A percentile compares a stretch with the other conserved stretches of the same genome.
phyloP scores from a whole-genome alignment of 2,329 filamentous ascomycete genomes.

The Ploettnerulaceae sp. region DNA sequence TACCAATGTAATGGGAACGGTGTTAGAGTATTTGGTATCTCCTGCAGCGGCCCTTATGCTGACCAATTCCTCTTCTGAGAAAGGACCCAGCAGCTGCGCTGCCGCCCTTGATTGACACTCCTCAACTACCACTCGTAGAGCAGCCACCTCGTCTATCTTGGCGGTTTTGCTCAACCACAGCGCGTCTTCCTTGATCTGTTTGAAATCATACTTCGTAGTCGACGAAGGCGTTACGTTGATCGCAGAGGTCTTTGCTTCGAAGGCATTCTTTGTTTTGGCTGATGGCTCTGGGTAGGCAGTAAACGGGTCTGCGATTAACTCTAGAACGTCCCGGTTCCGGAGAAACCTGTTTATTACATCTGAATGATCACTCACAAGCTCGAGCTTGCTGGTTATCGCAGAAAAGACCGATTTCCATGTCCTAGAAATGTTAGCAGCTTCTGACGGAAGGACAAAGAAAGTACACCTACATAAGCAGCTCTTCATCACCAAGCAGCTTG shows the following conservation, averaged over 20 bases:
- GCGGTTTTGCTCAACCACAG: slow-evolving; percentile 78
- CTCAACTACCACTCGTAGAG: slow-evolving; percentile 72
- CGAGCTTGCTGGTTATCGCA: slow-evolving; percentile 50
- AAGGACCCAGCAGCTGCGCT: slow-evolving; percentile 63
- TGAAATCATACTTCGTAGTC: slow-evolving; percentile 65
- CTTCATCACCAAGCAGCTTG: slow-evolving; percentile 76
- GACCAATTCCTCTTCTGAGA: slow-evolving; percentile 72
- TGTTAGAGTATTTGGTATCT: slow-evolving; percentile 53
- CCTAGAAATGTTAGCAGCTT: slow-evolving; percentile 36
- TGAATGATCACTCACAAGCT: slow-evolving; percentile 54
- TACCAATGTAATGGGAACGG: slow-evolving; percentile 43
- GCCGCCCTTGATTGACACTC: slow-evolving; percentile 81
- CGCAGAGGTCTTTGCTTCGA: slow-evolving; percentile 80
- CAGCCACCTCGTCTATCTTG: slow-evolving; percentile 73
- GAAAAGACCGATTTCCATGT: slow-evolving; percentile 58
- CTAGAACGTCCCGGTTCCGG: slow-evolving; percentile 60
- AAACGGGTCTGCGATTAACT: slow-evolving; percentile 64
- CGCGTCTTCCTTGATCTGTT: slow-evolving; percentile 77
- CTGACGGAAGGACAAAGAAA: neutral
- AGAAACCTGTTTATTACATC: slow-evolving; percentile 60
- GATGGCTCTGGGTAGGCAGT: slow-evolving; percentile 61
- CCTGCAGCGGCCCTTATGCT: slow-evolving; percentile 72
- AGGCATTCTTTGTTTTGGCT: slow-evolving; percentile 61
- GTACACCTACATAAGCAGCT: slow-evolving; percentile 67
- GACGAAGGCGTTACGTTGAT: slow-evolving; percentile 73